These are phyloP conservation scores for Fraxinus velutina DNA, from an alignment of 305 asterid species.

Conservation along the genomic window DNA sequence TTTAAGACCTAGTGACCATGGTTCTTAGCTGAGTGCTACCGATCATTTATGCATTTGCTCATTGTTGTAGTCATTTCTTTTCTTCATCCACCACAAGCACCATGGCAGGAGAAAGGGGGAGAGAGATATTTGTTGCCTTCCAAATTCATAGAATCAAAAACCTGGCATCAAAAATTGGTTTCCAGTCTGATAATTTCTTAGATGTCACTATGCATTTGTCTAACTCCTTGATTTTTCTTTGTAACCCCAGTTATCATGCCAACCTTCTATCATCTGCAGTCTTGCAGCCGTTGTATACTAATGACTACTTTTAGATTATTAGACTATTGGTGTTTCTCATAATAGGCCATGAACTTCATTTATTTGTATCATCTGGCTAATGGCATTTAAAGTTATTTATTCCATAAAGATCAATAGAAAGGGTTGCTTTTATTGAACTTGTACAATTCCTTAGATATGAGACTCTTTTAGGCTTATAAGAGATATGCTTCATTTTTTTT, in stretches of 20 bases:
- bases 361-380: neutral
- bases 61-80: neutral
- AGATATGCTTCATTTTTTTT: conserved; percentile 9
- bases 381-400: neutral
- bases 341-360: neutral
- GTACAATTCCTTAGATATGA: neutral
- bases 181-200: neutral
- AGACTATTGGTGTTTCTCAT: neutral
- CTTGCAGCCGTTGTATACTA: neutral
- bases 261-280: neutral
- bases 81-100: neutral
- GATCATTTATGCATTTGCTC: neutral
- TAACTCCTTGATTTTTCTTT: neutral
- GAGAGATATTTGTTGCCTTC: neutral
- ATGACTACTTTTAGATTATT: neutral
- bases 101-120: neutral
- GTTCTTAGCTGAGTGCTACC: neutral
- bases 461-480: conserved; percentile 2
- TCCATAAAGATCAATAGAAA: neutral
- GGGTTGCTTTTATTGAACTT: neutral
- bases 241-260: neutral
- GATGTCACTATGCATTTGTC: neutral
- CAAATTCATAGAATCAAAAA: neutral
- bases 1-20: neutral
- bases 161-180: neutral